Conservation (phyloP, 176 grass and related monocot genomes). For the Aegilops sharonensis region DNA sequence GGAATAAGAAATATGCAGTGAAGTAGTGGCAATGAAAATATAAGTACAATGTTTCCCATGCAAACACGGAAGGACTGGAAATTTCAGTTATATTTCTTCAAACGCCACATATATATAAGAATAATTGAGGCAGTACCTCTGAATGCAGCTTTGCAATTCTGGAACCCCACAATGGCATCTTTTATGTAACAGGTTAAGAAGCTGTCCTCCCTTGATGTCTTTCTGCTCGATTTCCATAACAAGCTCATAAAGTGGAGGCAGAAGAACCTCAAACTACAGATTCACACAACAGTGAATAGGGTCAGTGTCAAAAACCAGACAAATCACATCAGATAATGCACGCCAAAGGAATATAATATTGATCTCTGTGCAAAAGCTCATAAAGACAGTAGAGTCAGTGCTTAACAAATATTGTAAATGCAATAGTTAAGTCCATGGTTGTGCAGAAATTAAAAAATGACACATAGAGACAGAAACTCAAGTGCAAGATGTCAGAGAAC, state of each 20-base stretch:
- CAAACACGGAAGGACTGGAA: conserved; percentile 8
- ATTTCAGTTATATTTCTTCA: conserved; percentile 1
- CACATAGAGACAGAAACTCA: conserved; percentile 8
- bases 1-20: conserved; percentile 2
- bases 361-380: conserved; percentile 6
- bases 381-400: background rate
- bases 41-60: conserved; percentile 2
- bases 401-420: conserved; percentile 11
- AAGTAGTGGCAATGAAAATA: background rate
- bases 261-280: conserved; percentile 84
- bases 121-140: conserved; percentile 51
- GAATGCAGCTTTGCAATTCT: conserved; percentile 97
- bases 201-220: conserved; percentile 88
- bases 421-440: background rate
- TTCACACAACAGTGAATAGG: background rate
- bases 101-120: background rate
- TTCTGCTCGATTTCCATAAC: conserved; percentile 78
- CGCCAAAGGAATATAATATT: conserved; percentile 4
- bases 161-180: conserved; percentile 86
- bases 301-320: conserved; percentile 14
- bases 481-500: background rate
- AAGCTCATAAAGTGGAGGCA: conserved; percentile 75
- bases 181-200: conserved; percentile 94
- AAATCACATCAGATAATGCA: background rate
- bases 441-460: background rate